Evolutionary conservation across 2,329 filamentous ascomycete species (phyloP).

Genomic region (Talaromyces sp.): DNA sequence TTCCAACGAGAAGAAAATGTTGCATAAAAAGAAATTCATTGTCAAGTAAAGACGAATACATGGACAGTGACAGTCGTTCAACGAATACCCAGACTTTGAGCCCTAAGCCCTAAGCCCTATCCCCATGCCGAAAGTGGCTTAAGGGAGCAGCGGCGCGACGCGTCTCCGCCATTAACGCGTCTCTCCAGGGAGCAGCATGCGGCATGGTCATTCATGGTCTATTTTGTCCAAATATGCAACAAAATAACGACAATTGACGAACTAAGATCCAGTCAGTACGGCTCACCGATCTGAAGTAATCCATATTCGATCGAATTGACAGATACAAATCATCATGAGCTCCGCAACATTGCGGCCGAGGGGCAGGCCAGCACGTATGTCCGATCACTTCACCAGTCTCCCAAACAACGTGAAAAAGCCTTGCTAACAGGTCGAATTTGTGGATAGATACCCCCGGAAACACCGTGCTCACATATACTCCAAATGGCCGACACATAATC

Average conservation of each 20-base stretch:
- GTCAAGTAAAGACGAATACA: neutral
- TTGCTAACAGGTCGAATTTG: conserved; percentile 16
- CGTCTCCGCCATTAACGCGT: conserved; percentile 27
- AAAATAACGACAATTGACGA: neutral
- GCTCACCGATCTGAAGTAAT: neutral
- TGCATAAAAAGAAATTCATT: neutral
- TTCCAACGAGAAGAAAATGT: too few species aligned
- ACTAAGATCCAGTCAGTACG: neutral
- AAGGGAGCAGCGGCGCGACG: conserved; percentile 20
- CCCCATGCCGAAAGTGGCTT: conserved; percentile 20
- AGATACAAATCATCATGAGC: conserved; percentile 28
- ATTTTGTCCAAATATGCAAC: neutral
- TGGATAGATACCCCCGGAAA: conserved; percentile 72
- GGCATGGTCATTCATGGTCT: neutral
- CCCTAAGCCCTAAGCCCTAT: conserved; percentile 33
- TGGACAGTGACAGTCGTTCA: too few species aligned
- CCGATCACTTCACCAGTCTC: neutral
- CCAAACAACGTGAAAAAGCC: neutral
- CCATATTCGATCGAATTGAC: neutral
- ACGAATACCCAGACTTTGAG: conserved; percentile 25
- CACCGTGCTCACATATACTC: conserved; percentile 85
- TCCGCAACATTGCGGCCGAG: conserved; percentile 37
- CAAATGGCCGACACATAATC: conserved; percentile 78
- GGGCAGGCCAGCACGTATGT: conserved; percentile 48
- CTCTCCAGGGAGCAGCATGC: neutral